Conservation (phyloP, 768 basidiomycete species). For the Suillus plorans region DNA sequence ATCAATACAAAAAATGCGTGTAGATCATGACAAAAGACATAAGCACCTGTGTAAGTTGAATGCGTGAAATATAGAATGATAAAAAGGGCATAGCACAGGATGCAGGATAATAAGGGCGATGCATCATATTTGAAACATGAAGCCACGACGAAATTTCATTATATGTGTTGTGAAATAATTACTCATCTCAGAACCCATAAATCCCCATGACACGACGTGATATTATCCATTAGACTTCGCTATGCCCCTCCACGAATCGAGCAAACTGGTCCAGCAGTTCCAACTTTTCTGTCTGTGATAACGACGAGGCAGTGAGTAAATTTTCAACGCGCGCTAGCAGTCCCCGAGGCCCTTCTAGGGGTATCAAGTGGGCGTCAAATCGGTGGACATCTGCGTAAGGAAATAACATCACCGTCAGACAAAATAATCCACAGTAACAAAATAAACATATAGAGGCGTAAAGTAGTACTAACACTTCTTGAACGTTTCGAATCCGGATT, state of each 20-base stretch:
- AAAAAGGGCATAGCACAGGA: background rate
- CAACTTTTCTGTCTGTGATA: conserved; percentile 48
- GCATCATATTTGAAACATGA: background rate
- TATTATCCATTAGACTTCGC: conserved; percentile 9
- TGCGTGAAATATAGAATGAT: background rate
- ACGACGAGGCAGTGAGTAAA: conserved; percentile 50
- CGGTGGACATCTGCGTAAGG: conserved; percentile 59
- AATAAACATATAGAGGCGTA: background rate
- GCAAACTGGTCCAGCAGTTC: conserved; percentile 59
- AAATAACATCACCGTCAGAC: conserved; percentile 16
- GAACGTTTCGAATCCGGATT: conserved; percentile 40
- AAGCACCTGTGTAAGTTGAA: background rate
- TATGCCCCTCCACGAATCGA: conserved; percentile 47
- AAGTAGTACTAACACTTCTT: conserved; percentile 57
- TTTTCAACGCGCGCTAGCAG: conserved; percentile 64
- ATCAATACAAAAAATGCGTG: conserved; percentile 2
- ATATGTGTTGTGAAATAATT: background rate
- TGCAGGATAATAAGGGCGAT: background rate
- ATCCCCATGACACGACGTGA: background rate
- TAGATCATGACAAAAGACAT: background rate
- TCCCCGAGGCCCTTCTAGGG: conserved; percentile 72
- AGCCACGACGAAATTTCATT: too few species aligned
- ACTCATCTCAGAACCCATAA: conserved; percentile 1
- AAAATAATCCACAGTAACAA: conserved; percentile 1
- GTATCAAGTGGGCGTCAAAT: conserved; percentile 73